These are phyloP conservation scores for Linum lewisii DNA, from an alignment of 345 rosid species.

Conservation along the genomic window DNA sequence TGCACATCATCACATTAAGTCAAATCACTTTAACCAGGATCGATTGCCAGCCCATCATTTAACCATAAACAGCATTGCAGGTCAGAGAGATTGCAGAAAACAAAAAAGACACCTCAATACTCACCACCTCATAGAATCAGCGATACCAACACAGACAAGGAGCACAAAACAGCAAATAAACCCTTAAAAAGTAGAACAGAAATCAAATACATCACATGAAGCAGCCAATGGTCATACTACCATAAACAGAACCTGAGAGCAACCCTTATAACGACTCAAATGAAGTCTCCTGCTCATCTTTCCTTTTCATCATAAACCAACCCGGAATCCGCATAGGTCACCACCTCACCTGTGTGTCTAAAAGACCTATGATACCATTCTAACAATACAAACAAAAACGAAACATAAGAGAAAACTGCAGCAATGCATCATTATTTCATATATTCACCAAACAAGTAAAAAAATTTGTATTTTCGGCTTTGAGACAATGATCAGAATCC, in stretches of 20 bases:
- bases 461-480: not conserved
- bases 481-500: not conserved
- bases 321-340: not conserved
- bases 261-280: not conserved
- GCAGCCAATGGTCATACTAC: not conserved
- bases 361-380: not conserved
- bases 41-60: not conserved
- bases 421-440: not conserved
- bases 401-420: not conserved
- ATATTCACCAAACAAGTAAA: not conserved
- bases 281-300: not conserved
- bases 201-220: not conserved
- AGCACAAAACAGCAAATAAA: not conserved
- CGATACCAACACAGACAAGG: no score
- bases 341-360: not conserved
- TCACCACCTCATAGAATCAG: no score
- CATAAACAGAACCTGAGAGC: not conserved
- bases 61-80: not conserved
- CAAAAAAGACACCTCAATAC: not conserved
- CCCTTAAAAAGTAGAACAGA: not conserved
- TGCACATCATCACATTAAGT: not conserved
- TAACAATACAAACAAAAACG: not conserved
- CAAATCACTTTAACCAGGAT: no score
- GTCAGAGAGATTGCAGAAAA: not conserved
- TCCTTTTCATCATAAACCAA: not conserved